These are phyloP conservation scores for Russula compacta DNA, from an alignment of 768 basidiomycete species.

Conservation along the genomic window DNA sequence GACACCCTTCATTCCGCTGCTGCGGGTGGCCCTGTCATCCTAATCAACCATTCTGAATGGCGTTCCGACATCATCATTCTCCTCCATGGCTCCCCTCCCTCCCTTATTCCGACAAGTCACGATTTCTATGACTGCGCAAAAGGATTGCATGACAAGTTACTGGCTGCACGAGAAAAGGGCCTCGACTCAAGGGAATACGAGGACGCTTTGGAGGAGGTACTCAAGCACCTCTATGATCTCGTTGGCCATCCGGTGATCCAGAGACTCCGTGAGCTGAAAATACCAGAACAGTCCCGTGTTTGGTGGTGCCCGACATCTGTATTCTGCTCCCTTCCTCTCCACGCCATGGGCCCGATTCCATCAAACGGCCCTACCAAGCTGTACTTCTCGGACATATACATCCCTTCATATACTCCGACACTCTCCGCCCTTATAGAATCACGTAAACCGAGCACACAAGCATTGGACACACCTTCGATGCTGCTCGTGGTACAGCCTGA, in stretches of 20 bases:
- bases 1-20: too few species aligned
- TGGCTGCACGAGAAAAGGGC: too few species aligned
- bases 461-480: neutral
- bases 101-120: too few species aligned
- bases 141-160: too few species aligned
- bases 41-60: too few species aligned
- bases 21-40: too few species aligned
- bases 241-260: neutral
- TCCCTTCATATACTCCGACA: neutral
- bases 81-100: too few species aligned
- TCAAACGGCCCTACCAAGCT: neutral
- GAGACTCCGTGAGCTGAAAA: neutral
- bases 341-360: neutral
- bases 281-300: neutral
- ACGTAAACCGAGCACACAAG: slow-evolving; percentile 23
- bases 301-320: neutral
- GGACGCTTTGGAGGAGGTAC: neutral
- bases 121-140: too few species aligned
- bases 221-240: neutral
- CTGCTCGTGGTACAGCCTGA: neutral
- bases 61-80: too few species aligned
- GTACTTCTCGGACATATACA: neutral
- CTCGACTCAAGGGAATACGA: neutral
- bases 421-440: neutral
- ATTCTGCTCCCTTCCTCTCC: neutral